Evolutionary conservation across 2,329 filamentous ascomycete species (phyloP), one percentile per base, ranked within the genome.

Genomic region (Colletotrichum phormii): DNA sequence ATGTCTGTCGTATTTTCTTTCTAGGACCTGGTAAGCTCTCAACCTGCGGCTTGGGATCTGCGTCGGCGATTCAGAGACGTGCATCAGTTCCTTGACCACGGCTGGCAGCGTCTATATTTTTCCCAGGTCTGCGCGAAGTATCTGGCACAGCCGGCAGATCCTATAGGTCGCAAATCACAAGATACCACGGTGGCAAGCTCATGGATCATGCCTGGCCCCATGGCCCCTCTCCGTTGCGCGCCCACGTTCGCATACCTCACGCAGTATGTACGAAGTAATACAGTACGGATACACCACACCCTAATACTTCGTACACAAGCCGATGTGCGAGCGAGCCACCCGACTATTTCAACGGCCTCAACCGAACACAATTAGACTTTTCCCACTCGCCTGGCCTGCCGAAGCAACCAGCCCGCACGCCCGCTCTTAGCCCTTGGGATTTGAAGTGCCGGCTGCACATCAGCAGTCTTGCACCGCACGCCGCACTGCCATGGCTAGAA

Each of bases 361-460:
- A 33, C n/a, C 18, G 22, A 29, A 67, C 22, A 24, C 49, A 18
- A 62, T 57, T 42, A 49, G 22, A 37, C 54, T 12, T 53, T 63
- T 62, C 58, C 64, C 64, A 53, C 54, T 72, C 53, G 22, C 37
- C 31, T 51, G 31, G 13, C 59, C 65, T 59, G 51, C 64, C 37
- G 58, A 55, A 46, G 58, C 37, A 51, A 60, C 59, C 59, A 15
- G 31, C 64, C 54, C 46, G 60, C 42, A 15, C 22, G 42, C 8
- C 35, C 35, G 22, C 24, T 26, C 42, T 57, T 67, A 58, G 29
- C 62, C 33, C 11, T 51, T 11, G 18, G 26, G 4, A 55, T 26
- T n/a, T 1, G 64, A 71, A 51, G 61, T 62, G 55, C 24, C 57
- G n/a, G 35, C 51, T 58, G 49, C 64, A 63, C 31, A 58, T 51